Evolutionary conservation across 805 yeast species (phyloP).

Genomic region (Starmerella asiatica): DNA sequence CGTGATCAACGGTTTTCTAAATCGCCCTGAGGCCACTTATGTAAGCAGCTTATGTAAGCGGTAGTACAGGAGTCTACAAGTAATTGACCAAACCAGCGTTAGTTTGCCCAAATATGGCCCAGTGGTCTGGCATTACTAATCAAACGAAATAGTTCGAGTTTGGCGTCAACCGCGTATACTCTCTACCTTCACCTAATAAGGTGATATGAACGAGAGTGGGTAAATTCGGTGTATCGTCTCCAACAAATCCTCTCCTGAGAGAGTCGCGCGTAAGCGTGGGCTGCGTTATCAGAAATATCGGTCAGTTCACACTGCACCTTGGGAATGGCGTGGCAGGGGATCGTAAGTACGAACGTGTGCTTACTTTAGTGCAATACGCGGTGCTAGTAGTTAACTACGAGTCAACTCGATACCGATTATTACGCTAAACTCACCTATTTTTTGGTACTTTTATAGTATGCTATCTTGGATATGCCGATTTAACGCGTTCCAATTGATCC

Average conservation of each 20-base stretch:
- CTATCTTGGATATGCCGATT: no score
- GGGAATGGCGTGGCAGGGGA: slow-evolving; percentile 25
- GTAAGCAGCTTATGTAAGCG: no score
- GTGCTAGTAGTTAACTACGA: slow-evolving; percentile 15
- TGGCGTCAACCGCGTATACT: slow-evolving; percentile 23
- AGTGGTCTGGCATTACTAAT: slow-evolving; percentile 8
- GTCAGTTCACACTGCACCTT: slow-evolving; percentile 11
- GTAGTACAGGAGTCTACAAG: no score
- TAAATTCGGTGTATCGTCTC: slow-evolving; percentile 25
- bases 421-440: slow-evolving; percentile 14
- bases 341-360: slow-evolving; percentile 10
- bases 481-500: no score
- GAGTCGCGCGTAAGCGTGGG: slow-evolving; percentile 24
- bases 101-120: slow-evolving; percentile 11
- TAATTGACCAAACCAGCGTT: no score
- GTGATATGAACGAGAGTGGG: slow-evolving; percentile 23
- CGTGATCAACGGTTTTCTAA: no score
- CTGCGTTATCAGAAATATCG: slow-evolving; percentile 25
- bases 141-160: slow-evolving; percentile 9
- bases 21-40: no score
- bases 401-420: slow-evolving; percentile 25
- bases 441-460: slow-evolving; percentile 1
- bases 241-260: slow-evolving; percentile 19
- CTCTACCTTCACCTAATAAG: slow-evolving; percentile 16
- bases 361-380: slow-evolving; percentile 26